Base-by-base conservation (phyloP, 2,329 filamentous ascomycete species). In the Nemania sp. region DNA sequence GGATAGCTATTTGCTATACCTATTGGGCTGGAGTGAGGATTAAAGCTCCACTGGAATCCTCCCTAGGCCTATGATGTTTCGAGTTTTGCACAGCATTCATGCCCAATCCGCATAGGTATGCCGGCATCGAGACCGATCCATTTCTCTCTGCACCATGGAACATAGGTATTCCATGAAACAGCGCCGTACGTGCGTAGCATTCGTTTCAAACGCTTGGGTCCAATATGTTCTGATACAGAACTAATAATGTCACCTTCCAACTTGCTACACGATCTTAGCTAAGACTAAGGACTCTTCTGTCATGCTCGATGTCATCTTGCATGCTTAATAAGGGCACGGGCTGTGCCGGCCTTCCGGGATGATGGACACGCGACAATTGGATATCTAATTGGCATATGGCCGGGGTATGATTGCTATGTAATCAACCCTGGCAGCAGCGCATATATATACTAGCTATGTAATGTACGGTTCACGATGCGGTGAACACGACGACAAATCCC, bases 41-140 rank as follows among this genome's bases (percentile, higher is more conserved):
- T 39, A 23, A 52, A 52, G 50, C 50, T 34, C 45, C 50, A 46
- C 34, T 19, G 30, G 19, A 30, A 37, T 17, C 51, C 39, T 30
- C 6, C 40, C 17, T 8, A 30, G 7, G n/a, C 36, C 36, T 42
- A 17, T 30, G n/a, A n/a, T n/a, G n/a, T n/a, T n/a, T n/a, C n/a
- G n/a, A n/a, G n/a, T 6, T 49, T 28, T 28, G 26, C 6, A 31
- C 28, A 28, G 26, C 24, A 31, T 42, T 41, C 7, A n/a, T 49
- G 31, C 40, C 39, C 34, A 42, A 56, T 30, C 41, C n/a, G 30
- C 33, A 46, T 17, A 23, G 24, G 28, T 7, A 19, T 12, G 34
- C 40, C 31, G 28, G 24, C 15, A 19, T 24, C 33, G 26, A 36
- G 28, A 31, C 33, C 19, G 37, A 30, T 37, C 33, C 15, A 39